Conservation (phyloP, 1,284 basidiomycete genomes). For the Leccinum insolens region DNA sequence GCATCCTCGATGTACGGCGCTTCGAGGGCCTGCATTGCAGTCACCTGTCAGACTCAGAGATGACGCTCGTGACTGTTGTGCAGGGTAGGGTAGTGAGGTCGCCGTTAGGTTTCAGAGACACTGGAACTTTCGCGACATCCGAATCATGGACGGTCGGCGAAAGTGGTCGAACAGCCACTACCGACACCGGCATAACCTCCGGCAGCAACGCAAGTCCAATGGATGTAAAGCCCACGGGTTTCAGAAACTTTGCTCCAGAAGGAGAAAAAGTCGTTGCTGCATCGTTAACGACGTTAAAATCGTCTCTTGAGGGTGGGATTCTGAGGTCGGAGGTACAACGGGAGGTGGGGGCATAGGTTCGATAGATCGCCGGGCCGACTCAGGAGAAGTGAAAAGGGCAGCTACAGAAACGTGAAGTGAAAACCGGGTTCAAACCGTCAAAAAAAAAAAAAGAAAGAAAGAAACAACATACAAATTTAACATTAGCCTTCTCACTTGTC, state of each 20-base stretch:
- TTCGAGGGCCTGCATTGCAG: slow-evolving; percentile 80
- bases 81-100: slow-evolving; percentile 18
- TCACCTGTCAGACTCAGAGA: slow-evolving; percentile 49
- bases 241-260: slow-evolving; percentile 33
- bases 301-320: slow-evolving; percentile 21
- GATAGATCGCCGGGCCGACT: slow-evolving; percentile 22
- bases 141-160: slow-evolving; percentile 21
- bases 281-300: slow-evolving; percentile 14
- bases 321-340: slow-evolving; percentile 25
- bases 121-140: slow-evolving; percentile 20
- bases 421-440: slow-evolving; percentile 1
- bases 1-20: slow-evolving; percentile 77
- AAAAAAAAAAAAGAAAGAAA: background rate
- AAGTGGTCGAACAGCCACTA: slow-evolving; percentile 12
- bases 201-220: slow-evolving; percentile 40
- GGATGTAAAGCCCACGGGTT: slow-evolving; percentile 63
- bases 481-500: slow-evolving; percentile 28
- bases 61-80: too few species aligned
- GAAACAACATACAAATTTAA: slow-evolving; percentile 35
- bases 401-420: slow-evolving; percentile 21
- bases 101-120: slow-evolving; percentile 32
- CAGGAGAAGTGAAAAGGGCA: slow-evolving; percentile 24
- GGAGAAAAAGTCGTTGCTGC: slow-evolving; percentile 22
- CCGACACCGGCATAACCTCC: slow-evolving; percentile 13
- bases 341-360: slow-evolving; percentile 37